A percentile compares a stretch with the other conserved stretches of the same genome.
Evolutionary conservation across 352 stramenopile species (phyloP).

Genomic region (Nothophytophthora sp.): DNA sequence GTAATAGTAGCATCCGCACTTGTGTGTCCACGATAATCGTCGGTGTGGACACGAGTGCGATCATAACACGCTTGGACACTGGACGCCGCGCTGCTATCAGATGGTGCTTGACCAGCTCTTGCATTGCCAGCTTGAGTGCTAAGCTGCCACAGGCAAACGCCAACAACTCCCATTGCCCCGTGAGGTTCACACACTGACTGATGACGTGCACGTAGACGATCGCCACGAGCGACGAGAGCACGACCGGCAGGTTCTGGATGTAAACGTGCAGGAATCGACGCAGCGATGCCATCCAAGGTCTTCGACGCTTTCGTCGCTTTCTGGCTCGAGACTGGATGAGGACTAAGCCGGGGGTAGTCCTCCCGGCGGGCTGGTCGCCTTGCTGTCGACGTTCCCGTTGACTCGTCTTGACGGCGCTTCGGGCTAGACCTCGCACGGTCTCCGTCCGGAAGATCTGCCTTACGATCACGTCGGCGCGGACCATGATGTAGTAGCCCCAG

Average conservation of each 20-base stretch:
- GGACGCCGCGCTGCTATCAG: background rate
- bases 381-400: background rate
- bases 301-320: background rate
- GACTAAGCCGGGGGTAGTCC: background rate
- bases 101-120: constrained; percentile 14
- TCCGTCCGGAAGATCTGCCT: constrained; percentile 10
- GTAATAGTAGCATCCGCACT: constrained; percentile 30
- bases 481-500: constrained; percentile 16
- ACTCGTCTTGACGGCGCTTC: background rate
- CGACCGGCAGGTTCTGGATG: constrained; percentile 7
- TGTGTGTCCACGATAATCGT: constrained; percentile 41
- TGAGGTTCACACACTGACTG: background rate
- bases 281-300: background rate
- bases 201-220: constrained; percentile 10
- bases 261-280: constrained; percentile 9
- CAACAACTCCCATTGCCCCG: background rate
- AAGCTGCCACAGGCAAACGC: constrained; percentile 7
- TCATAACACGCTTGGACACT: constrained; percentile 9
- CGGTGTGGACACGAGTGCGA: constrained; percentile 18
- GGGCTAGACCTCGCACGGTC: constrained; percentile 6
- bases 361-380: background rate
- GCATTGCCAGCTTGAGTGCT: constrained; percentile 9
- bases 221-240: constrained; percentile 4
- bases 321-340: too few species aligned
- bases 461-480: constrained; percentile 8